A percentile compares a stretch with the other conserved stretches of the same genome.
phyloP scores from a whole-genome alignment of 177 flowering plant genomes.

The Vitis hybrid region DNA sequence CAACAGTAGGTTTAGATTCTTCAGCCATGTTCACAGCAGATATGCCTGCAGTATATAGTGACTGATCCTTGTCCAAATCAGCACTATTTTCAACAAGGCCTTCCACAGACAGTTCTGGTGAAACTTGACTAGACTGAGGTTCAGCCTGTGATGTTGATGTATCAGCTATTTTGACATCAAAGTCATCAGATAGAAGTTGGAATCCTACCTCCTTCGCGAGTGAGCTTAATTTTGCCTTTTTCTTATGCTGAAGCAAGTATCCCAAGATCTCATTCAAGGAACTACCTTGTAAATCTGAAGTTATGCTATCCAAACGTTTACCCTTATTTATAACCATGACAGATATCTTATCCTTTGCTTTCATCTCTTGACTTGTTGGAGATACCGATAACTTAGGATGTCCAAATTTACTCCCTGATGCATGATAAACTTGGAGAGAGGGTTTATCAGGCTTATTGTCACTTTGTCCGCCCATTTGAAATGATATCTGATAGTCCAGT shows the following conservation, averaged over 20 bases:
- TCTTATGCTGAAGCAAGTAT: slow-evolving; percentile 53
- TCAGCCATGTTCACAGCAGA: slow-evolving; percentile 15
- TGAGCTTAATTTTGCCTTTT: slow-evolving; percentile 58
- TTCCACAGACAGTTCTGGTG: slow-evolving; percentile 24
- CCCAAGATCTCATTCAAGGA: slow-evolving; percentile 65
- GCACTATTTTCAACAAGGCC: slow-evolving; percentile 15
- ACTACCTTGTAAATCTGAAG: slow-evolving; percentile 43
- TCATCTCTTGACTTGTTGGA: slow-evolving; percentile 22
- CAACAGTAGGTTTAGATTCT: slow-evolving; percentile 12
- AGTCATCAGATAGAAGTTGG: slow-evolving; percentile 82
- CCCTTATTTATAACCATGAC: slow-evolving; percentile 60
- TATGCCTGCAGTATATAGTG: slow-evolving; percentile 12
- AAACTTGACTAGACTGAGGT: slow-evolving; percentile 30
- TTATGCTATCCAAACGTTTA: slow-evolving; percentile 45
- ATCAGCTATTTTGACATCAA: slow-evolving; percentile 52
- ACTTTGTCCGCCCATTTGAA: slow-evolving; percentile 20
- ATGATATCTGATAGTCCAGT: slow-evolving; percentile 25
- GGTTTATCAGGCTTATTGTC: slow-evolving; percentile 16
- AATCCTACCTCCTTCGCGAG: slow-evolving; percentile 82
- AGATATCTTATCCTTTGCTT: slow-evolving; percentile 54
- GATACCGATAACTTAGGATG: slow-evolving; percentile 34
- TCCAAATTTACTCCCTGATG: slow-evolving; percentile 15
- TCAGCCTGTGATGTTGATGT: slow-evolving; percentile 27
- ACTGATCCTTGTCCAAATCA: slow-evolving; percentile 22
- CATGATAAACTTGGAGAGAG: slow-evolving; percentile 24